These are phyloP conservation scores for Floccularia luteovirens DNA, from an alignment of 768 basidiomycete genomes.

Conservation along the genomic window DNA sequence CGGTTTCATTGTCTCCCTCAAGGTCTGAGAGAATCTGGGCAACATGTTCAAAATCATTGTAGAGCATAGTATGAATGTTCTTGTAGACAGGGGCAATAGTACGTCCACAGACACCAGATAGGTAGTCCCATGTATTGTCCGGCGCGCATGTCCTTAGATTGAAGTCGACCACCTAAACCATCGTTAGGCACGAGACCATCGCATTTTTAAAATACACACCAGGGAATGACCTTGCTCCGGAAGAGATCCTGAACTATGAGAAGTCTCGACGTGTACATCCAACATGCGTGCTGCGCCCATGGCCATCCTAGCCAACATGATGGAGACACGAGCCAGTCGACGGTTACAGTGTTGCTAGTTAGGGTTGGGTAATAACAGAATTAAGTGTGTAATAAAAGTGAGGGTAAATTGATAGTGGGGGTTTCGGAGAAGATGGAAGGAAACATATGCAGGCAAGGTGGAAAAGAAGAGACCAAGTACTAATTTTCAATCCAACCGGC, in stretches of 20 bases:
- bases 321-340: not conserved
- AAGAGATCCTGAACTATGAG: constrained; percentile 6
- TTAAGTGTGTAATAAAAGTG: not conserved
- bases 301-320: constrained; percentile 19
- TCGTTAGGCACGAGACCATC: not conserved
- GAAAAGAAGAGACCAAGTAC: not conserved
- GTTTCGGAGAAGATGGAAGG: too few relatives aligned
- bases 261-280: constrained; percentile 15
- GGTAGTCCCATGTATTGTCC: constrained; percentile 17
- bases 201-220: constrained; percentile 9
- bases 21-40: constrained; percentile 33
- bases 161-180: constrained; percentile 19
- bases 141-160: constrained; percentile 15
- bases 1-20: constrained; percentile 17
- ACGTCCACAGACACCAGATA: constrained; percentile 19
- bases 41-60: constrained; percentile 32
- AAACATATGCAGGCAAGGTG: not conserved
- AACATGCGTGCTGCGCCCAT: constrained; percentile 12
- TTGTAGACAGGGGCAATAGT: constrained; percentile 24
- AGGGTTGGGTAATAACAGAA: too few relatives aligned
- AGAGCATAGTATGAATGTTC: constrained; percentile 23
- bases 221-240: constrained; percentile 14
- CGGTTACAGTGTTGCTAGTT: not conserved
- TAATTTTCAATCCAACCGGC: too few relatives aligned
- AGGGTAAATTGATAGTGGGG: too few relatives aligned